A percentile compares a stretch with the other conserved stretches of the same genome.
These are phyloP conservation scores for thale cress (Arabidopsis thaliana) DNA, from an alignment of 345 rosid species.

Conservation along the genomic window TAIR10.1 NC_003071.7:15653501-15654000, in stretches of 20 bases:
- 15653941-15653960: slow-evolving; percentile 5
- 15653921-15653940: slow-evolving; percentile 1
- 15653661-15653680: slow-evolving; percentile 61
- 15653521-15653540: slow-evolving; percentile 3
- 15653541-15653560: not conserved
- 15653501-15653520: not conserved
- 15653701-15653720: slow-evolving; percentile 73
- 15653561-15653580: slow-evolving; percentile 48
- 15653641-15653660: slow-evolving; percentile 72
- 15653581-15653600: slow-evolving; percentile 60
- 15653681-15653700: slow-evolving; percentile 64
- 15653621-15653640: slow-evolving; percentile 56
- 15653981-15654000: not conserved
- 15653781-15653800: slow-evolving; percentile 57
- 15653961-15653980: not conserved
- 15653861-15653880: slow-evolving; percentile 28
- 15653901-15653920: slow-evolving; percentile 23
- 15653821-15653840: slow-evolving; percentile 62
- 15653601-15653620: slow-evolving; percentile 66
- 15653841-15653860: slow-evolving; percentile 52
- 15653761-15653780: slow-evolving; percentile 16
- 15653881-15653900: not conserved
- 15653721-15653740: slow-evolving; percentile 46
- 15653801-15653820: slow-evolving; percentile 63
- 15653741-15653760: not conserved